Evolutionary conservation across 2,329 filamentous ascomycete species (phyloP).

Genomic region (Leptodontidium sp.): DNA sequence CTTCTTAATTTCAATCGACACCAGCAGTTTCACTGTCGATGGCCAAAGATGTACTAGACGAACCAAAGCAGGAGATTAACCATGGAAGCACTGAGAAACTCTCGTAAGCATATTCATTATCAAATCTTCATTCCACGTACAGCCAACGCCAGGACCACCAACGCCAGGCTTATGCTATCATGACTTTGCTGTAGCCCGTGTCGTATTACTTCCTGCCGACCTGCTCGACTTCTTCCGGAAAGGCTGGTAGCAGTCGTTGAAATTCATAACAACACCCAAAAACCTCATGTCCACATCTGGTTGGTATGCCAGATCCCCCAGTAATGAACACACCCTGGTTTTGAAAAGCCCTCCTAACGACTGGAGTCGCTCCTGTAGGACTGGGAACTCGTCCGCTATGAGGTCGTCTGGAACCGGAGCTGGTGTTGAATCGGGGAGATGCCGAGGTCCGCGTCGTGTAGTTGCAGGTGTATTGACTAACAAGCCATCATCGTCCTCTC

Average conservation of each 20-base stretch:
- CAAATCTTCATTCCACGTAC: slow-evolving; percentile 1
- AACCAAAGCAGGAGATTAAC: background rate
- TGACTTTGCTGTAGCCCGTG: slow-evolving; percentile 63
- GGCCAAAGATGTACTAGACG: too few relatives aligned
- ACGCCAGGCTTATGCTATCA: slow-evolving; percentile 24
- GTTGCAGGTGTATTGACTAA: slow-evolving; percentile 43
- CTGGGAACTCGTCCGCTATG: slow-evolving; percentile 71
- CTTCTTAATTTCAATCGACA: too few relatives aligned
- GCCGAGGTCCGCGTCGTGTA: slow-evolving; percentile 41
- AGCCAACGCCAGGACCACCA: slow-evolving; percentile 7
- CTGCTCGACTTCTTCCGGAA: slow-evolving; percentile 61
- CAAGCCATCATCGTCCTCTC: slow-evolving; percentile 45
- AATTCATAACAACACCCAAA: slow-evolving; percentile 97
- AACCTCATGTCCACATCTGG: slow-evolving; percentile 96
- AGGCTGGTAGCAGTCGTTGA: slow-evolving; percentile 94
- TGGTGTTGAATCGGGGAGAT: slow-evolving; percentile 42
- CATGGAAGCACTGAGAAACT: background rate
- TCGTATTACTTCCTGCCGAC: slow-evolving; percentile 28
- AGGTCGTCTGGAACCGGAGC: slow-evolving; percentile 44
- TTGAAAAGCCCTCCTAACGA: slow-evolving; percentile 80
- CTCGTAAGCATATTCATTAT: slow-evolving; percentile 9
- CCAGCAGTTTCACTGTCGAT: too few relatives aligned
- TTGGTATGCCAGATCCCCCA: slow-evolving; percentile 92
- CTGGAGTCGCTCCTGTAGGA: slow-evolving; percentile 76
- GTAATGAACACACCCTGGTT: slow-evolving; percentile 77